Evolutionary conservation across 495 filamentous ascomycete species (phyloP).

Genomic region (Xylaria palmicola): DNA sequence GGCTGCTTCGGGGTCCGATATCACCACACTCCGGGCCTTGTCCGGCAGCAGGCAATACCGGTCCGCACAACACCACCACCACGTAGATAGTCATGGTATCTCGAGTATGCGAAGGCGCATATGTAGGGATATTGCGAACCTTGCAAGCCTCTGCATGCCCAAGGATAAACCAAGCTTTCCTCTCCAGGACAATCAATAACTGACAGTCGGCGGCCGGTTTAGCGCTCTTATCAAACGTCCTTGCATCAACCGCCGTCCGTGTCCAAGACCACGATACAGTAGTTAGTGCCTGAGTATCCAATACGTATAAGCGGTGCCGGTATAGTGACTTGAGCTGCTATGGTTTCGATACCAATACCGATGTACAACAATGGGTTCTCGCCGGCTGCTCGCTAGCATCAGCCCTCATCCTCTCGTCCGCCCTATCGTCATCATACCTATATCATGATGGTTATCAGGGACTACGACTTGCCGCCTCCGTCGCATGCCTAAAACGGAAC

Average conservation of each 20-base stretch:
- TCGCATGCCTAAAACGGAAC: background rate
- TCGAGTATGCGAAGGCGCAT: too few relatives aligned
- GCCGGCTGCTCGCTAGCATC: background rate
- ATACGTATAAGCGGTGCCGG: too few relatives aligned
- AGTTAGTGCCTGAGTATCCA: too few relatives aligned
- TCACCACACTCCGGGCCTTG: background rate
- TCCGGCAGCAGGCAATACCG: too few relatives aligned
- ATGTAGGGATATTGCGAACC: background rate
- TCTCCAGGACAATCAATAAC: background rate
- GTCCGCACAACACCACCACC: too few relatives aligned
- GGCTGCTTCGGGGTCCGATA: background rate
- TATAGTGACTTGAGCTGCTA: too few relatives aligned
- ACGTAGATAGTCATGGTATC: too few relatives aligned
- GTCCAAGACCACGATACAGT: too few relatives aligned
- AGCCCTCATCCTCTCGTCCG: background rate
- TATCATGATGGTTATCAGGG: background rate
- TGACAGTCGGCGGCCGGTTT: background rate
- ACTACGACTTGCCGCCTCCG: too few relatives aligned
- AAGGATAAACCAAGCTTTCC: background rate
- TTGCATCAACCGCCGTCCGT: too few relatives aligned
- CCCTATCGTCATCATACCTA: background rate
- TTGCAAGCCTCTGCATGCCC: background rate
- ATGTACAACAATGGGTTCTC: background rate
- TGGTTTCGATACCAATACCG: too few relatives aligned
- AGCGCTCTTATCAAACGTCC: conserved; percentile 5